Conservation (phyloP, 2,329 filamentous ascomycete genomes). For the Periconia sp. region DNA sequence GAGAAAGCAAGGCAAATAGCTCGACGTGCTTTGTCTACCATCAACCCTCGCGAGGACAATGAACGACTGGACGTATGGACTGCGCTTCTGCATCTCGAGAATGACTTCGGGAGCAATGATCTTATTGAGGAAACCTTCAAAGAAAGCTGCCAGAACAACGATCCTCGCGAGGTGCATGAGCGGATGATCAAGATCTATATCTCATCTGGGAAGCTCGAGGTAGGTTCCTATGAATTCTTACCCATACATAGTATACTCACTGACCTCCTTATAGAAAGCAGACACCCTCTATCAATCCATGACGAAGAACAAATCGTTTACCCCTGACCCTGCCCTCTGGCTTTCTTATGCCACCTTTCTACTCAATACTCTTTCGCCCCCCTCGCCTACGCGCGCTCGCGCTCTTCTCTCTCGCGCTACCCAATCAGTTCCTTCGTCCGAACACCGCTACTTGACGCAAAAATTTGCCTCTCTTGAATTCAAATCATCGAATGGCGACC, state of each 20-base stretch:
- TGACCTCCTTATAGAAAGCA: conserved; percentile 68
- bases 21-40: conserved; percentile 87
- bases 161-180: conserved; percentile 87
- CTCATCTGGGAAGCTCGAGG: conserved; percentile 82
- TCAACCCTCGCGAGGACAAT: conserved; percentile 86
- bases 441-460: conserved; percentile 76
- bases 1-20: conserved; percentile 87
- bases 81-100: conserved; percentile 91
- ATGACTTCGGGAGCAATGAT: conserved; percentile 84
- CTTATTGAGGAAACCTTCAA: conserved; percentile 86
- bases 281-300: conserved; percentile 86
- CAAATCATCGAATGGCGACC: conserved; percentile 78
- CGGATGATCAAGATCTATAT: conserved; percentile 94
- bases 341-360: conserved; percentile 95
- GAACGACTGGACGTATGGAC: conserved; percentile 98
- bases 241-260: conserved; percentile 13
- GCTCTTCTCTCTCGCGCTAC: conserved; percentile 81
- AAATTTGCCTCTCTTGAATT: conserved; percentile 95
- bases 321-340: conserved; percentile 81
- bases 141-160: conserved; percentile 91
- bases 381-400: conserved; percentile 77
- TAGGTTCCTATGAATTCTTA: conserved; percentile 55
- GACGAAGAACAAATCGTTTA: conserved; percentile 82
- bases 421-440: conserved; percentile 75
- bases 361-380: conserved; percentile 72